Base-by-base conservation (phyloP, 495 filamentous ascomycete species). In the Aspergillus heteromorphus region DNA sequence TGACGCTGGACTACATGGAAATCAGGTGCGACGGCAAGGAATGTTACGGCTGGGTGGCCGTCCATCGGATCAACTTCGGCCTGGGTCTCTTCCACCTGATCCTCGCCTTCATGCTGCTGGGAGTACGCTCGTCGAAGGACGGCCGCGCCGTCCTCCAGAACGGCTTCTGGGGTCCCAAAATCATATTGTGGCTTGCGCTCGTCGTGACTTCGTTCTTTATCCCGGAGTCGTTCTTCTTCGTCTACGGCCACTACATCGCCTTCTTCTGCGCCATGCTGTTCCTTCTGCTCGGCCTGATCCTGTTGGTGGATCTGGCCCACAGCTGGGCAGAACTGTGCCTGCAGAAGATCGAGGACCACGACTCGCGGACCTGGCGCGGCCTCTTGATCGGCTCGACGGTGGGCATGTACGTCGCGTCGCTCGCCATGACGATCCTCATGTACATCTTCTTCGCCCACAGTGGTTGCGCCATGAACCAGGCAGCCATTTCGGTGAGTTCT, bases 261-360 rank as follows among this genome's bases (percentile, higher is more conserved):
- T 82, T 96, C 49, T 71, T 89, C 48, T 86, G 88, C 59, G 93
- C 93, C 42, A 93, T 96, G 78, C 78, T 97, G 34, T 98, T 98
- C 80, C 80, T 98, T 9, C 80, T 98, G 2, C 80, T 98, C 40
- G 93, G 93, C 23, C 78, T 98, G 51, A 88, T 97, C 50, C 83
- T 98, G 19, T 75, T 98, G 38, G 92, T 98, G 31, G 93, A 98
- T 55, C 82, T 98, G 51, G 93, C 93, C 6, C 95, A 98, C 67
- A 88, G 88, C n/a, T 97, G 92, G 91, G 93, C 93, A 17, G 93
- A 98, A 68, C 87, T 92, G 64, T 97, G 95, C 68, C 79, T 97
- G 45, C 83, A 86, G 58, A 91, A 93, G 76, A 97, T 98, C 57
- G 95, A 97, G 62, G 82, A 88, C 40, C 84, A 80, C 52, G 92